Conservation (phyloP, 2,329 filamentous ascomycete genomes). For the Monilinia vaccinii-corymbosi region DNA sequence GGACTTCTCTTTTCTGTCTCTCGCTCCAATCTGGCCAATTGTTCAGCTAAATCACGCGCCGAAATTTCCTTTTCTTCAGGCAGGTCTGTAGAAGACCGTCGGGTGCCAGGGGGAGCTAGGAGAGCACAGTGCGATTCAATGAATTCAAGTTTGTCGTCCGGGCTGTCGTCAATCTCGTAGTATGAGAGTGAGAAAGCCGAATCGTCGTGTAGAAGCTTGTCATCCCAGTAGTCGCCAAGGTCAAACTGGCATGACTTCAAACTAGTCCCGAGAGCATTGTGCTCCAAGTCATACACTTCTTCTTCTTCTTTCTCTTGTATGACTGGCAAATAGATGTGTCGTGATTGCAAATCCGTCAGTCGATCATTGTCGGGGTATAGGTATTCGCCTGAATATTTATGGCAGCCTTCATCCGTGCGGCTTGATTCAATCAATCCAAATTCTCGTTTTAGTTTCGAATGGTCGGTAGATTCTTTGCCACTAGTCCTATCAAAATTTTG, state of each 20-base stretch:
- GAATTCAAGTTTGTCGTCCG: background rate
- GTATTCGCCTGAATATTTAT: background rate
- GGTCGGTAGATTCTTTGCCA: background rate
- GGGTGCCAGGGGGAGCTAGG: background rate
- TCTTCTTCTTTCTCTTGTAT: background rate
- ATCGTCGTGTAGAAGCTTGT: background rate
- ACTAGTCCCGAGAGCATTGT: background rate
- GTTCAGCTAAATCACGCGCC: background rate
- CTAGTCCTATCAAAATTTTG: background rate
- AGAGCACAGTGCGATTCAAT: background rate
- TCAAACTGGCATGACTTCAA: too few relatives aligned
- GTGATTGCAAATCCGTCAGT: background rate
- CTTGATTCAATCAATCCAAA: background rate
- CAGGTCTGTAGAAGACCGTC: background rate
- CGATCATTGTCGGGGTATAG: too few relatives aligned
- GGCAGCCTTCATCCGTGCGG: too few relatives aligned
- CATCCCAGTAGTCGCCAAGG: background rate
- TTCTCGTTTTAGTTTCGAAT: background rate
- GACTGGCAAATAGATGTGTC: background rate
- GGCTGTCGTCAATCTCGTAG: background rate
- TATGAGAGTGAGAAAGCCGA: background rate
- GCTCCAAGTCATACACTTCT: background rate
- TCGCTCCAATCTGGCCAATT: background rate
- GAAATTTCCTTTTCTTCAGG: background rate
- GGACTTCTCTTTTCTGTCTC: background rate